A percentile compares a stretch with the other conserved stretches of the same genome.
phyloP scores from a whole-genome alignment of 106 monocot species.

The Triglochin maritima region DNA sequence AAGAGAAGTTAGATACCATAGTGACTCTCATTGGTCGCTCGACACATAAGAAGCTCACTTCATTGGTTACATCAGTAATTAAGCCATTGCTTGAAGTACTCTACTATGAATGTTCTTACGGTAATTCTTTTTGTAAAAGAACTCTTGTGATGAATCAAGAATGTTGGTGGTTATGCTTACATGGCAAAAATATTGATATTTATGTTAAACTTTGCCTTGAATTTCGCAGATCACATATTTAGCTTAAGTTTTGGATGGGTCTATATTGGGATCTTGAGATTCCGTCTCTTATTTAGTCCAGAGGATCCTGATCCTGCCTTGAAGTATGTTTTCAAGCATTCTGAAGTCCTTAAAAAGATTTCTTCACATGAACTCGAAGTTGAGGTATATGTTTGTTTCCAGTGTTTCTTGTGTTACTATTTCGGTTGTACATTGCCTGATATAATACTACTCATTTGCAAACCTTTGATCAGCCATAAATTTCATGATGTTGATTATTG shows the following conservation, averaged over 20 bases:
- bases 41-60: slow-evolving; percentile 34
- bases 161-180: no score
- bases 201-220: no score
- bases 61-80: slow-evolving; percentile 30
- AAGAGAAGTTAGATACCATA: slow-evolving; percentile 24
- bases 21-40: slow-evolving; percentile 36
- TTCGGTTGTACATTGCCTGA: no score
- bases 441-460: no score
- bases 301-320: slow-evolving; percentile 52
- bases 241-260: slow-evolving; percentile 73
- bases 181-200: no score
- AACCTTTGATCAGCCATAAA: no score
- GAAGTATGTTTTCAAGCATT: slow-evolving; percentile 54
- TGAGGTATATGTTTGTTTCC: slow-evolving; percentile 31
- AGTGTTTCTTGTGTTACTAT: background rate
- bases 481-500: no score
- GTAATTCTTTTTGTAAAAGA: slow-evolving; percentile 8
- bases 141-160: no score
- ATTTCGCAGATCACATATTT: slow-evolving; percentile 30
- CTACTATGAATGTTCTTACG: slow-evolving; percentile 23
- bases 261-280: slow-evolving; percentile 62
- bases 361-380: slow-evolving; percentile 63
- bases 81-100: slow-evolving; percentile 42
- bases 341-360: slow-evolving; percentile 45
- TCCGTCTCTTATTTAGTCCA: slow-evolving; percentile 40